These are phyloP conservation scores for Talaromyces sp. DNA, from an alignment of 2,329 filamentous ascomycete species.

Conservation along the genomic window DNA sequence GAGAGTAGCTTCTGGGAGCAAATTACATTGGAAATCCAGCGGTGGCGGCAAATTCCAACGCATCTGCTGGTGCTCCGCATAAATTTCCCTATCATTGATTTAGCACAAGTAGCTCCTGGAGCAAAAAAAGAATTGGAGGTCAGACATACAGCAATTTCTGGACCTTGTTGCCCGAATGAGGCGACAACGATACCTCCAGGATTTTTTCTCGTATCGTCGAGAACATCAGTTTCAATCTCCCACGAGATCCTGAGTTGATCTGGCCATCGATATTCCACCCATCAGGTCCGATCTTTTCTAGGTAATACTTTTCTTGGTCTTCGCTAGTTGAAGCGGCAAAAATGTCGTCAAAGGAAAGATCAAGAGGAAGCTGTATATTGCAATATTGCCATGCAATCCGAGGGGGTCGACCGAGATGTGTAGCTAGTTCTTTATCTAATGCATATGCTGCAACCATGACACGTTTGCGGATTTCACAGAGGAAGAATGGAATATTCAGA, in stretches of 20 bases:
- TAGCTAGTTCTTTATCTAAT: constrained; percentile 39
- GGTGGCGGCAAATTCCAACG: neutral
- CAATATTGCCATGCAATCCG: constrained; percentile 35
- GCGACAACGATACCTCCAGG: constrained; percentile 5
- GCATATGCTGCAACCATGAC: constrained; percentile 36
- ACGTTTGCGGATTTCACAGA: constrained; percentile 29
- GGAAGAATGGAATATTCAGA: constrained; percentile 23
- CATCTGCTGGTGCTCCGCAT: neutral
- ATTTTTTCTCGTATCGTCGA: constrained; percentile 6
- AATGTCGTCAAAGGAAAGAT: constrained; percentile 9
- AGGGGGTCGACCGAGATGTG: constrained; percentile 42
- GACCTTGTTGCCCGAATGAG: neutral
- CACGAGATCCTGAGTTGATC: neutral
- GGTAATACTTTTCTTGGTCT: neutral
- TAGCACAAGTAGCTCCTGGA: neutral
- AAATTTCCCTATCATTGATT: neutral
- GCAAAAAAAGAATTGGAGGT: too few relatives aligned
- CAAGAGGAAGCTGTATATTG: constrained; percentile 24
- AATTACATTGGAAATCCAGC: neutral
- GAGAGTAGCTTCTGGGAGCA: neutral
- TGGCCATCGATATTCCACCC: constrained; percentile 6
- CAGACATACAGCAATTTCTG: neutral
- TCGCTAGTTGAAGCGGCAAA: neutral
- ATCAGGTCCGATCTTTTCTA: neutral
- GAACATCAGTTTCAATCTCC: neutral